Conservation (phyloP, 805 yeast genomes). For the Starmerella powellii region DNA sequence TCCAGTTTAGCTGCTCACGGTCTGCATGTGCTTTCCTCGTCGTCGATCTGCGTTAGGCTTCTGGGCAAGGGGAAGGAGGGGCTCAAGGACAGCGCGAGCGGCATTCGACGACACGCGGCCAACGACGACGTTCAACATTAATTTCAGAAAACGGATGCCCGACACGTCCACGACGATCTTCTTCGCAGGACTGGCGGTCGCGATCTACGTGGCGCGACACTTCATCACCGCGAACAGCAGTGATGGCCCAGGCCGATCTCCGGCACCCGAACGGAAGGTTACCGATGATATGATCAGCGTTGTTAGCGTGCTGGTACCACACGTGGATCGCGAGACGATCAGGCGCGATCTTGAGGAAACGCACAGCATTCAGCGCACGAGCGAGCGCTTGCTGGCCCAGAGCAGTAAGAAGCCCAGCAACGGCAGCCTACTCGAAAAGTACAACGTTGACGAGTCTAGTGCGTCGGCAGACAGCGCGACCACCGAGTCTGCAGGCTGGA, state of each 20-base stretch:
- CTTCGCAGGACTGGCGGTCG: constrained; percentile 20
- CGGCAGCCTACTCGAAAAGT: constrained; percentile 32
- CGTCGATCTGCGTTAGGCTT: no score
- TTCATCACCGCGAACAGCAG: constrained; percentile 3
- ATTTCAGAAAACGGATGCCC: constrained; percentile 14
- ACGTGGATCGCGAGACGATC: constrained; percentile 55
- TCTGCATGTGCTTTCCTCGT: no score
- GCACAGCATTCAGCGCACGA: constrained; percentile 60
- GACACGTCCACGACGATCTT: constrained; percentile 20
- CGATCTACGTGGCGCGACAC: constrained; percentile 17
- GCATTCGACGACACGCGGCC: no score
- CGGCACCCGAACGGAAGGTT: constrained; percentile 24
- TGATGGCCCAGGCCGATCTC: not conserved
- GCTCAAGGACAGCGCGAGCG: no score
- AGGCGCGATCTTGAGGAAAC: constrained; percentile 59
- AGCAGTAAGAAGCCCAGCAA: constrained; percentile 32
- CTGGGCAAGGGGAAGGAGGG: no score
- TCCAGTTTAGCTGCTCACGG: no score
- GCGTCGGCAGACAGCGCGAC: not conserved
- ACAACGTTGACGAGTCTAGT: constrained; percentile 30
- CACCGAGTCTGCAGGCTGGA: constrained; percentile 29
- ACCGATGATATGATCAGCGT: constrained; percentile 59
- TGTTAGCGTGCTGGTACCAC: constrained; percentile 74
- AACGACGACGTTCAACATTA: constrained; percentile 1
- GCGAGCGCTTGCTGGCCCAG: constrained; percentile 53